Conservation (phyloP, 2,329 filamentous ascomycete genomes). For the Xylaria sp. region DNA sequence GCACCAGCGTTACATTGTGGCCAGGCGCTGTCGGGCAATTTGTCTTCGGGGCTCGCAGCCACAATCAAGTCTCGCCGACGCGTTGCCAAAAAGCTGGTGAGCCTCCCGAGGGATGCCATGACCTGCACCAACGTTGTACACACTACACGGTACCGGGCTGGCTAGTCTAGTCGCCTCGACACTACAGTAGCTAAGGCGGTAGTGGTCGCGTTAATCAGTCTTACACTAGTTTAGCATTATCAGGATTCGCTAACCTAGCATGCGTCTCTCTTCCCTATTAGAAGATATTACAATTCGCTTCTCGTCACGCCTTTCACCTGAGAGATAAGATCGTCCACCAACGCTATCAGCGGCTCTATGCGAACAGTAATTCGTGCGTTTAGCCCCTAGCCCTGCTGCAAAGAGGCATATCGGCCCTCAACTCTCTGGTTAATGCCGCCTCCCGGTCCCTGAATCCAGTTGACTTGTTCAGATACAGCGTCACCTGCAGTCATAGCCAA, state of each 20-base stretch:
- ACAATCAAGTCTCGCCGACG: conserved; percentile 35
- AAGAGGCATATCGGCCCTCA: conserved; percentile 41
- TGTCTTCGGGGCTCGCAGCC: conserved; percentile 41
- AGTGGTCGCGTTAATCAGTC: conserved; percentile 28
- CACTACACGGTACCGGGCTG: conserved; percentile 20
- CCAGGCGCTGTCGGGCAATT: conserved; percentile 29
- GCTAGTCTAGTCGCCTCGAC: conserved; percentile 33
- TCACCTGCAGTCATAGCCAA: conserved; percentile 32
- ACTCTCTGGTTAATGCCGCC: conserved; percentile 31
- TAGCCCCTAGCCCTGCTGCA: conserved; percentile 37
- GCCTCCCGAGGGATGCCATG: conserved; percentile 33
- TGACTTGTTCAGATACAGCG: conserved; percentile 33
- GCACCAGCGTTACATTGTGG: conserved; percentile 4
- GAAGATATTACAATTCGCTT: conserved; percentile 47
- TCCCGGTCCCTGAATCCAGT: conserved; percentile 34
- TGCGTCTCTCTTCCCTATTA: conserved; percentile 27
- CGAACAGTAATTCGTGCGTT: conserved; percentile 43
- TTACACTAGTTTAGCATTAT: conserved; percentile 25
- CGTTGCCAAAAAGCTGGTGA: conserved; percentile 42
- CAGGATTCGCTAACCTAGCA: conserved; percentile 29
- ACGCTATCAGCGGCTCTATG: conserved; percentile 47
- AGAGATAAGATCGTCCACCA: conserved; percentile 47
- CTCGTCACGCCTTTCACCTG: conserved; percentile 47
- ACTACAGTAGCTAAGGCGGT: neutral
- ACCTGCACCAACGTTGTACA: conserved; percentile 15